phyloP scores from a whole-genome alignment of 768 basidiomycete species.

The Kwoniella sp. region DNA sequence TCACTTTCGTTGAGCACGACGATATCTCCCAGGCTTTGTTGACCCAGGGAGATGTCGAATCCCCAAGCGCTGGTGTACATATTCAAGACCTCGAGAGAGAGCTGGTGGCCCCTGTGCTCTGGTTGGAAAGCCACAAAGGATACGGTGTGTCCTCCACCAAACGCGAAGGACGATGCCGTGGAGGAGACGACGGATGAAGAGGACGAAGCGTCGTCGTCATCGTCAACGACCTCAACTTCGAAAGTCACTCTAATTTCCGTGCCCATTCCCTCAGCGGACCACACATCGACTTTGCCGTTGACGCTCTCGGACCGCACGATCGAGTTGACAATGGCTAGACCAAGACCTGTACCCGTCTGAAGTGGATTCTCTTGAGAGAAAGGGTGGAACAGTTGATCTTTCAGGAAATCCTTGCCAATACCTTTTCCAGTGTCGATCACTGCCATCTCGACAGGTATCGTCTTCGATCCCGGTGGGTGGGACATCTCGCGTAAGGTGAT shows the following conservation, averaged over 20 bases:
- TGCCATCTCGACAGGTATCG: conserved; percentile 75
- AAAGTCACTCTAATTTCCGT: conserved; percentile 90
- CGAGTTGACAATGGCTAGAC: conserved; percentile 91
- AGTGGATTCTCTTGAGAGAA: conserved; percentile 96
- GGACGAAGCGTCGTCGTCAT: conserved; percentile 50
- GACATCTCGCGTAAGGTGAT: conserved; percentile 77
- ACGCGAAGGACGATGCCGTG: conserved; percentile 15
- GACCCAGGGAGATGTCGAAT: conserved; percentile 60
- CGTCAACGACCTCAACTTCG: conserved; percentile 67
- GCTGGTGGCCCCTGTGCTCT: conserved; percentile 67
- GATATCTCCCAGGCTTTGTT: conserved; percentile 64
- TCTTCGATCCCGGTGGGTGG: conserved; percentile 60
- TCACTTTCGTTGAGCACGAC: conserved; percentile 80
- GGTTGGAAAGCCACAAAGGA: conserved; percentile 74
- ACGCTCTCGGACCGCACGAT: conserved; percentile 84
- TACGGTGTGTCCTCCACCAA: conserved; percentile 57
- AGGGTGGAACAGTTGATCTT: conserved; percentile 94
- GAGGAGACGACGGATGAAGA: conserved; percentile 11
- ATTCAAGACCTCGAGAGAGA: conserved; percentile 66
- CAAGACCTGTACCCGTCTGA: conserved; percentile 89
- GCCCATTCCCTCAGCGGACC: conserved; percentile 84
- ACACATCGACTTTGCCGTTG: conserved; percentile 88
- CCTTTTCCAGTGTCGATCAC: conserved; percentile 94
- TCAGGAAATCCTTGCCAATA: conserved; percentile 88
- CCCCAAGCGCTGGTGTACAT: conserved; percentile 79